These are phyloP conservation scores for Colletotrichum sp. DNA, from an alignment of 2,329 filamentous ascomycete genomes.

Conservation along the genomic window DNA sequence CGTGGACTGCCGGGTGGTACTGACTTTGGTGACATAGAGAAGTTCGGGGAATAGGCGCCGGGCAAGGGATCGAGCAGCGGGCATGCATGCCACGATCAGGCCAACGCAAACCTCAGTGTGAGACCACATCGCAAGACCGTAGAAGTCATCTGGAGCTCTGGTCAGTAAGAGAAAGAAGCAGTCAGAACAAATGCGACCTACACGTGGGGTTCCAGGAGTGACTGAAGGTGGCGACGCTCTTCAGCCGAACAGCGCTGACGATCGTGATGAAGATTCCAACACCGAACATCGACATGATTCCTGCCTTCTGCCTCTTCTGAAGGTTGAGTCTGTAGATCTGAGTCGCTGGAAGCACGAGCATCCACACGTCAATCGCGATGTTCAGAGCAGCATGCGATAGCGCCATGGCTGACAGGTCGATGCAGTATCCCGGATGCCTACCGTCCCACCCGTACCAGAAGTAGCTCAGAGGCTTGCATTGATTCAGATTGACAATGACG, in stretches of 20 bases:
- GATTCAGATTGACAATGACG: slow-evolving; percentile 38
- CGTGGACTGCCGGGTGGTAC: background rate
- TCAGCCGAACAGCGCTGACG: background rate
- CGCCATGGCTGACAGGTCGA: slow-evolving; percentile 2
- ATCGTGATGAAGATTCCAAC: slow-evolving; percentile 11
- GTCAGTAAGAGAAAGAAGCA: slow-evolving; percentile 43
- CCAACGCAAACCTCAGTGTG: slow-evolving; percentile 11
- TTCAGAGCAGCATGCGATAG: slow-evolving; percentile 2
- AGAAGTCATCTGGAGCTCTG: slow-evolving; percentile 25
- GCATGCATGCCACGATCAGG: slow-evolving; percentile 10
- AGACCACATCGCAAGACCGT: slow-evolving; percentile 36
- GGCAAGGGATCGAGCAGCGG: background rate
- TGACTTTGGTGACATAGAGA: slow-evolving; percentile 1
- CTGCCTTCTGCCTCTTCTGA: slow-evolving; percentile 11
- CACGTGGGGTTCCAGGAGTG: slow-evolving; percentile 16
- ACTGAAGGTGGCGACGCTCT: background rate
- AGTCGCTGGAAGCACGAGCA: slow-evolving; percentile 1
- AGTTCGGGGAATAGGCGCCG: slow-evolving; percentile 11
- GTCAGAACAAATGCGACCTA: slow-evolving; percentile 36
- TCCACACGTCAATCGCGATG: slow-evolving; percentile 10
- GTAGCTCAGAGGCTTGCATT: slow-evolving; percentile 14
- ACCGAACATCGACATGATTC: slow-evolving; percentile 16
- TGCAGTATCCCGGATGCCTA: background rate
- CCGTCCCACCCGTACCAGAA: slow-evolving; percentile 18
- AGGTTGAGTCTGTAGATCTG: slow-evolving; percentile 15